Evolutionary conservation across 2,329 filamentous ascomycete genomes (phyloP), one percentile per base, ranked within the genome.

Genomic region (Byssothecium circinans): DNA sequence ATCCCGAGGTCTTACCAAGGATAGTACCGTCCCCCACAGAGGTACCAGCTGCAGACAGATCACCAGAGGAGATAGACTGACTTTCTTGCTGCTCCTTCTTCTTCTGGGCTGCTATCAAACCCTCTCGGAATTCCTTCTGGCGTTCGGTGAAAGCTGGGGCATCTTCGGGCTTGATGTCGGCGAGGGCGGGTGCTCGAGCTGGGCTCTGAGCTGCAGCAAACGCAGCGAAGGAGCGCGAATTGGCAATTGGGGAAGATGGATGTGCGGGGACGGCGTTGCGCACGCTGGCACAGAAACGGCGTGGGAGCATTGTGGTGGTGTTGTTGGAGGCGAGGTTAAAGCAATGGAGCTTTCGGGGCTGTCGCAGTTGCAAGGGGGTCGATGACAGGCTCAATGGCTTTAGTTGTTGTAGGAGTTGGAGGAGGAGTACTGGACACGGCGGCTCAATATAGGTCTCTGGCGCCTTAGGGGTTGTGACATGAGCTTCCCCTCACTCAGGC

Each of bases 71-170:
- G 78, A 34, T 68, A 67, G 71, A 86, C 84, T 82, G 75, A 96
- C 91, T 91, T 81, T 91, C 88, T 85, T 89, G 86, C 78, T 84
- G 78, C 74, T 87, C 83, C 75, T 88, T 88, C 73, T 78, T 79
- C 78, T 86, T 88, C 74, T 88, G 85, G 69, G 84, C 85, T 74
- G 86, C 82, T 62, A 85, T 81, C 64, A 95, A 78, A 70, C 88
- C 83, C 73, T 91, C 85, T 69, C 94, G 88, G 76, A 96, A 97
- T 65, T 85, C 81, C 73, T 86, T 87, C 77, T 96, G 91, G 73
- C 87, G 89, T 64, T 80, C 76, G 69, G 88, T 89, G 80, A 97
- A 99, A 47, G 81, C 78, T 43, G 85, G 79, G 56, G 88, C 85
- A 53, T 83, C 83, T 54, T 88, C 78, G 40, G 86, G 82, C 37